These are phyloP conservation scores for Tetrahymena elliotti DNA, from an alignment of 73 alveolate species.

Conservation along the genomic window DNA sequence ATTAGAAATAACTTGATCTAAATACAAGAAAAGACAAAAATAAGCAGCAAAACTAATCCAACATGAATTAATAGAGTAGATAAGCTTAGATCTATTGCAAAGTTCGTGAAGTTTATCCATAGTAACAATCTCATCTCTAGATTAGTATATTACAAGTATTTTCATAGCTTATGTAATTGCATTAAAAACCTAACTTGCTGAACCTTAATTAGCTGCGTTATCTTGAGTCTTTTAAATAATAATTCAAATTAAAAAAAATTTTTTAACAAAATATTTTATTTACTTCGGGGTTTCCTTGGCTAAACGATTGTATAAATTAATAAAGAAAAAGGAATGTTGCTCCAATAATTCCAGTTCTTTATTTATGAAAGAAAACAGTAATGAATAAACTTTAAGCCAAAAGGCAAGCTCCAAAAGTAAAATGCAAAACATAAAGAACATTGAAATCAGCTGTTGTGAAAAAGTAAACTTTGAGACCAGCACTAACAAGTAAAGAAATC, in stretches of 20 bases:
- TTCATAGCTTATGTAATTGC: neutral
- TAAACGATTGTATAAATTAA: neutral
- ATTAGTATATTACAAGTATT: neutral
- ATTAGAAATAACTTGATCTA: conserved; percentile 13
- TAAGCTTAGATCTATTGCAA: neutral
- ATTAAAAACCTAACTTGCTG: neutral
- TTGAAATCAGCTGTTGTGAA: conserved; percentile 45
- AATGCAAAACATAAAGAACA: conserved; percentile 56
- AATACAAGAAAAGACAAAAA: neutral
- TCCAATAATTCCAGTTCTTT: conserved; percentile 66
- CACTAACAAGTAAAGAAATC: conserved; percentile 60
- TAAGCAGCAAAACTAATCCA: neutral
- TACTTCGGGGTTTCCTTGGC: neutral
- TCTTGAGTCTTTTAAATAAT: neutral
- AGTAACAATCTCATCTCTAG: neutral
- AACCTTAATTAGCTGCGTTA: conserved; percentile 14
- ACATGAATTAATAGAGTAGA: neutral
- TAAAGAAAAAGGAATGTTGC: conserved; percentile 53
- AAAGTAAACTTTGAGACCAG: conserved; percentile 46
- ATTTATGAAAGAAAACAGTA: conserved; percentile 72
- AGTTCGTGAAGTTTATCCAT: neutral
- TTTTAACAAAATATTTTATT: neutral
- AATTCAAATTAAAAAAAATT: neutral
- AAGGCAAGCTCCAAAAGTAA: conserved; percentile 57
- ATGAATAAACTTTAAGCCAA: conserved; percentile 60